phyloP scores from a whole-genome alignment of 2,329 filamentous ascomycete species.

The Clonostachys byssicola region DNA sequence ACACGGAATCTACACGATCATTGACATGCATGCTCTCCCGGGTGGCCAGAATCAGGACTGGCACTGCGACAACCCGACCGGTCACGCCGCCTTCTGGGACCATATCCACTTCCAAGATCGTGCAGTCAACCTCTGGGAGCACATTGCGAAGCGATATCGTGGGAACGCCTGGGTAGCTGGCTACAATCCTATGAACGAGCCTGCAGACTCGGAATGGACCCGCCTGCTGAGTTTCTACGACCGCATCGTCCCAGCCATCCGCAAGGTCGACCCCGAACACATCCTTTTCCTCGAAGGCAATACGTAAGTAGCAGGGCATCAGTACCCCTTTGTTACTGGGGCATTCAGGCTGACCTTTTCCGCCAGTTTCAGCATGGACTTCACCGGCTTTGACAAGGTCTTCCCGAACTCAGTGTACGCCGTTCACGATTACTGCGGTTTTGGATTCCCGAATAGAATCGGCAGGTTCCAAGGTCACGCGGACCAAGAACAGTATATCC shows the following conservation, averaged over 20 bases:
- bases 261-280: conserved; percentile 34
- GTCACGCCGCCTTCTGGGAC: conserved; percentile 37
- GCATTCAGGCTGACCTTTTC: conserved; percentile 24
- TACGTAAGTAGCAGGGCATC: conserved; percentile 32
- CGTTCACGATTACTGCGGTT: conserved; percentile 47
- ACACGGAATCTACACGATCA: conserved; percentile 35
- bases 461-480: conserved; percentile 30
- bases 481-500: conserved; percentile 24
- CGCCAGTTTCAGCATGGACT: conserved; percentile 24
- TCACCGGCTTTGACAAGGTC: conserved; percentile 20
- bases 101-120: conserved; percentile 39
- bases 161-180: conserved; percentile 33
- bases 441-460: conserved; percentile 39
- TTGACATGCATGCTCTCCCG: conserved; percentile 37
- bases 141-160: conserved; percentile 32
- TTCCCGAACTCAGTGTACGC: conserved; percentile 44
- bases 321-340: too few species aligned
- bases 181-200: conserved; percentile 27
- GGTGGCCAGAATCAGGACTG: conserved; percentile 43
- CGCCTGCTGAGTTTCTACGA: conserved; percentile 31
- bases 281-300: conserved; percentile 46
- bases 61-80: conserved; percentile 32
- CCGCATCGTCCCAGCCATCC: conserved; percentile 28
- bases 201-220: conserved; percentile 19
- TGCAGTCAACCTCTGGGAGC: conserved; percentile 33